Percentiles rank a stretch among this genome's conserved stretches.
These are phyloP conservation scores for Phaffomyces thermotolerans DNA, from an alignment of 805 yeast genomes.

Conservation along the genomic window DNA sequence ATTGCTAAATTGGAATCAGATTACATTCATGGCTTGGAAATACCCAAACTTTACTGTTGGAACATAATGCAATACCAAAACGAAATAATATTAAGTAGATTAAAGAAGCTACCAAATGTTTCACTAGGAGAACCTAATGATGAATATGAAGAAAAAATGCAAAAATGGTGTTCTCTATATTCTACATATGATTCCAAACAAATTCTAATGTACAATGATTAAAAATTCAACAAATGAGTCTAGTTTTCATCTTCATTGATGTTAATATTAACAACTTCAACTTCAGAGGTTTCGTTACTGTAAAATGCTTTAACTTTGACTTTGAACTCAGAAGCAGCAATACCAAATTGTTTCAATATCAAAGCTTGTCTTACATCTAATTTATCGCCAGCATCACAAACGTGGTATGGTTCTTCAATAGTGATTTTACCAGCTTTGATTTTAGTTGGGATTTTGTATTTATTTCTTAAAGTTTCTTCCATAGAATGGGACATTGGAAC, in stretches of 20 bases:
- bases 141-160: background rate
- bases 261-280: conserved; percentile 28
- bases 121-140: conserved; percentile 1
- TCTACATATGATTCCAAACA: background rate
- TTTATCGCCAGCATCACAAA: conserved; percentile 71
- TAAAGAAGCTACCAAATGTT: background rate
- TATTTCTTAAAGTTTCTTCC: conserved; percentile 87
- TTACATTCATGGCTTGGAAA: background rate
- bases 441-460: conserved; percentile 84
- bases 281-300: conserved; percentile 45
- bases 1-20: conserved; percentile 3
- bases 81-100: conserved; percentile 6
- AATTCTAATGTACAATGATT: conserved; percentile 10
- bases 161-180: conserved; percentile 5
- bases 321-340: conserved; percentile 87
- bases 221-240: background rate
- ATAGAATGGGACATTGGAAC: conserved; percentile 94
- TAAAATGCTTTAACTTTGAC: conserved; percentile 75
- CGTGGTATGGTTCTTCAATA: conserved; percentile 67
- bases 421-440: conserved; percentile 84
- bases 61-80: background rate
- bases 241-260: conserved; percentile 21
- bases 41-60: conserved; percentile 1
- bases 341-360: conserved; percentile 89
- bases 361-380: conserved; percentile 89